Base-by-base conservation (phyloP, 345 rosid genomes). In the Hibiscus trionum region DNA sequence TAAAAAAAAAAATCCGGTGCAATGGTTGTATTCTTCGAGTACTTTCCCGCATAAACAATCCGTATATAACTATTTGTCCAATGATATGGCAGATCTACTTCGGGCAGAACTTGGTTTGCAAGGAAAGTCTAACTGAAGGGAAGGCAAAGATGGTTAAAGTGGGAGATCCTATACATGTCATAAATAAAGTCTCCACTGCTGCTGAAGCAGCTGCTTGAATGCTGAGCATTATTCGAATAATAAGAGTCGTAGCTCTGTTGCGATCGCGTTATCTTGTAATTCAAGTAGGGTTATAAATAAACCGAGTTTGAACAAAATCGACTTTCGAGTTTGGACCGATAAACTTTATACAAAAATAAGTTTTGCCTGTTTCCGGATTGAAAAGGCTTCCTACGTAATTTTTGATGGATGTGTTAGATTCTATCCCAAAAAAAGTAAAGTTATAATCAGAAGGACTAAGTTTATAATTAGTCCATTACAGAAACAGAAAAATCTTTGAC, bases 91-190 rank as follows among this genome's bases (percentile, higher is more conserved):
- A 91, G 97, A 68, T 86, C 56, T 94, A 83, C 86, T 88, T 94
- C 56, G 98, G 98, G 61, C 93, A 87, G 82, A 86, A 88, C 86
- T 53, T 94, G 73, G 86, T 94, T 49, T 88, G 91, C 85, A 87
- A 88, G 79, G 86, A 88, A 67, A 65, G 11, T 69, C 29, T 39
- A 4, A 42, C 49, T 0, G 77, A 52, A 61, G 88, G 77, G 37
- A 81, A 70, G 46, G 87, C 87, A 33, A 85, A 79, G 53, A 59
- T 82, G 24, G 72, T 94, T 46, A 81, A 84, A 55, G 84, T 90
- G 11, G 96, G 95, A 71, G 97, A 94, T 85, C 78, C 90, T 61
- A 78, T 94, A 63, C 35, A 72, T 55, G 91, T 87, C 26, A 44
- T 86, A 16, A 78, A 73, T 81, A 82, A 83, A 73, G 87, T 85